Percentiles rank a stretch among this genome's conserved stretches.
These are phyloP conservation scores for Mucor saturninus DNA, from an alignment of 371 early-diverging fungal genomes.

Conservation along the genomic window DNA sequence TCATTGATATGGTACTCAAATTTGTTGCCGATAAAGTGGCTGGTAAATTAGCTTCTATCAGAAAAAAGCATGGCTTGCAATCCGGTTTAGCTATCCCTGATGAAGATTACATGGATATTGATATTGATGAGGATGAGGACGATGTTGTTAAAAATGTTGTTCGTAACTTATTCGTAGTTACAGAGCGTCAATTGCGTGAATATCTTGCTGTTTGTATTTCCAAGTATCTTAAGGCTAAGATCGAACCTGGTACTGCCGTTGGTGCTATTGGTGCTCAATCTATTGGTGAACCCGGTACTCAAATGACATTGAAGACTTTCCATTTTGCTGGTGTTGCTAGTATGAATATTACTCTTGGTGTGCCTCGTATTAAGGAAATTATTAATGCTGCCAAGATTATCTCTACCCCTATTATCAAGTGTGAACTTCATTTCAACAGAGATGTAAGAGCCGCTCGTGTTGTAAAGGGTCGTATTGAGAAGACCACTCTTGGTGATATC, in stretches of 20 bases:
- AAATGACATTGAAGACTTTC: constrained; percentile 99
- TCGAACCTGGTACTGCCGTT: constrained; percentile 99
- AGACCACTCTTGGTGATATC: constrained; percentile 88
- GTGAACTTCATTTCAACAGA: constrained; percentile 70
- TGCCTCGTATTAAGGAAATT: constrained; percentile 99
- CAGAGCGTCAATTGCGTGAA: constrained; percentile 69
- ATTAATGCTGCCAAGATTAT: constrained; percentile 98
- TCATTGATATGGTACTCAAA: constrained; percentile 60
- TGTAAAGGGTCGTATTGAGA: constrained; percentile 94
- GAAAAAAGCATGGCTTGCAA: constrained; percentile 54
- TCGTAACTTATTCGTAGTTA: constrained; percentile 74
- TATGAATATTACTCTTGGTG: constrained; percentile 98
- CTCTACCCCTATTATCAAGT: constrained; percentile 94
- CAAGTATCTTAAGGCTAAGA: constrained; percentile 88
- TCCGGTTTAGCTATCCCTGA: constrained; percentile 63
- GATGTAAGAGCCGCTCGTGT: constrained; percentile 86
- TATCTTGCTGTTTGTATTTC: constrained; percentile 81
- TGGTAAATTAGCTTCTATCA: constrained; percentile 50
- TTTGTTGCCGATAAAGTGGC: constrained; percentile 65
- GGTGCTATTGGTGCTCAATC: constrained; percentile 99
- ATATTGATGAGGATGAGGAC: constrained; percentile 60
- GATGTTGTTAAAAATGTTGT: constrained; percentile 57
- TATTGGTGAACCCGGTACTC: constrained; percentile 99
- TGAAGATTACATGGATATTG: constrained; percentile 69
- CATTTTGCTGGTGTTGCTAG: constrained; percentile 99